Conservation (phyloP, 2,329 filamentous ascomycete species). For the Ophiobolus disseminans region DNA sequence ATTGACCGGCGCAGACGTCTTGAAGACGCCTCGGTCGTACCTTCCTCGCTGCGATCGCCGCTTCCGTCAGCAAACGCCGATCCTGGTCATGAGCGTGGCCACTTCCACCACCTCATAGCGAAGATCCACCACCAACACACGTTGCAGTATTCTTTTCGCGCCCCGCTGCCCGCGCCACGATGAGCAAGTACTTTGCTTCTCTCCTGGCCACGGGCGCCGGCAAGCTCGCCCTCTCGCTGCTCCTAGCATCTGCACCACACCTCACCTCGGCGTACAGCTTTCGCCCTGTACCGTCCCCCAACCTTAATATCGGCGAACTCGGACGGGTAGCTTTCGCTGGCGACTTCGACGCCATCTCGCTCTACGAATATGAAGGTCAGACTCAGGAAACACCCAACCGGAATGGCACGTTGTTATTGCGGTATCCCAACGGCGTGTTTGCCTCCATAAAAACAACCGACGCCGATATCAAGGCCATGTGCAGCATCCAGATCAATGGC, state of each 20-base stretch:
- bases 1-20: slow-evolving; percentile 7
- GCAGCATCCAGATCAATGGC: slow-evolving; percentile 74
- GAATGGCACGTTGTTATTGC: slow-evolving; percentile 81
- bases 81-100: slow-evolving; percentile 25
- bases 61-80: slow-evolving; percentile 14
- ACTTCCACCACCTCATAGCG: slow-evolving; percentile 18
- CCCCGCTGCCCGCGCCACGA: slow-evolving; percentile 35
- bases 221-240: slow-evolving; percentile 45
- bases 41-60: slow-evolving; percentile 14
- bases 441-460: slow-evolving; percentile 77
- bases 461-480: slow-evolving; percentile 88
- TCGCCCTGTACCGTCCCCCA: slow-evolving; percentile 67
- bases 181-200: slow-evolving; percentile 48
- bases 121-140: slow-evolving; percentile 8
- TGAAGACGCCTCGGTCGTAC: slow-evolving; percentile 3
- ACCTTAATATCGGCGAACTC: slow-evolving; percentile 79
- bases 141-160: slow-evolving; percentile 28
- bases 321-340: slow-evolving; percentile 86
- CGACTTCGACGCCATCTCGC: slow-evolving; percentile 88
- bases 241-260: slow-evolving; percentile 34
- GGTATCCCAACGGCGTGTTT: slow-evolving; percentile 85
- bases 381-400: slow-evolving; percentile 69
- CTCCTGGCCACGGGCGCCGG: slow-evolving; percentile 47
- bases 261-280: slow-evolving; percentile 56
- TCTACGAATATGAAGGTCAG: slow-evolving; percentile 87